phyloP scores from a whole-genome alignment of 2,329 filamentous ascomycete species.

The Fusarium chaquense region DNA sequence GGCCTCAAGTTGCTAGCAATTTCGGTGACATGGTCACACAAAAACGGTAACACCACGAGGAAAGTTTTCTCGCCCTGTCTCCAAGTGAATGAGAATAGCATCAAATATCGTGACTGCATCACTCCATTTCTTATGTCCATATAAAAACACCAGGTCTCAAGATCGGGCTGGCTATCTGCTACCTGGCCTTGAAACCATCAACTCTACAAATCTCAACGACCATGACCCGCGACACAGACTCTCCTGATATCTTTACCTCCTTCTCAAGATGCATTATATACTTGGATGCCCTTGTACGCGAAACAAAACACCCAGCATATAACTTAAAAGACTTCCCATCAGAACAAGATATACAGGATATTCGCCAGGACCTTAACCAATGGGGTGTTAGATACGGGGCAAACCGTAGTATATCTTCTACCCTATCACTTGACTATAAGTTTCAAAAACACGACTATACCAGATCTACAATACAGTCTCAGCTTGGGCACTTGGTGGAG shows the following conservation, averaged over 20 bases:
- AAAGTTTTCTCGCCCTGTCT: conserved; percentile 12
- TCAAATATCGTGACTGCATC: not conserved
- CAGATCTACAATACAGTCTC: conserved; percentile 3
- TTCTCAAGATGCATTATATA: conserved; percentile 12
- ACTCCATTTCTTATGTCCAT: not conserved
- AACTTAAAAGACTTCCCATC: not conserved
- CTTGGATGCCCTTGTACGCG: conserved; percentile 11
- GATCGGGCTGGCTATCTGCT: not conserved
- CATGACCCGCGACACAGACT: not conserved
- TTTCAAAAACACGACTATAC: conserved; percentile 25
- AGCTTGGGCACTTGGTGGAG: conserved; percentile 21
- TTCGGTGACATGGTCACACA: conserved; percentile 28
- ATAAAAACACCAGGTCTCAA: conserved; percentile 2
- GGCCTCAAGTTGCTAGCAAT: not conserved
- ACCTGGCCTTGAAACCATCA: not conserved
- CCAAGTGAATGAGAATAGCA: conserved; percentile 1
- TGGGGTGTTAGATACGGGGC: conserved; percentile 31
- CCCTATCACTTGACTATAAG: conserved; percentile 35
- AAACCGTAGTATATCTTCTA: conserved; percentile 2
- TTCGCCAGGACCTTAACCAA: conserved; percentile 14
- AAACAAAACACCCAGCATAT: not conserved
- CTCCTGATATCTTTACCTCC: conserved; percentile 12
- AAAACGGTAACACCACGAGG: conserved; percentile 24
- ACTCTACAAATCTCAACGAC: not conserved
- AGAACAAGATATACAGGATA: conserved; percentile 3